A percentile compares a stretch with the other conserved stretches of the same genome.
Conservation (phyloP, 2,329 filamentous ascomycete species). For the Colletotrichum camelliae region DNA sequence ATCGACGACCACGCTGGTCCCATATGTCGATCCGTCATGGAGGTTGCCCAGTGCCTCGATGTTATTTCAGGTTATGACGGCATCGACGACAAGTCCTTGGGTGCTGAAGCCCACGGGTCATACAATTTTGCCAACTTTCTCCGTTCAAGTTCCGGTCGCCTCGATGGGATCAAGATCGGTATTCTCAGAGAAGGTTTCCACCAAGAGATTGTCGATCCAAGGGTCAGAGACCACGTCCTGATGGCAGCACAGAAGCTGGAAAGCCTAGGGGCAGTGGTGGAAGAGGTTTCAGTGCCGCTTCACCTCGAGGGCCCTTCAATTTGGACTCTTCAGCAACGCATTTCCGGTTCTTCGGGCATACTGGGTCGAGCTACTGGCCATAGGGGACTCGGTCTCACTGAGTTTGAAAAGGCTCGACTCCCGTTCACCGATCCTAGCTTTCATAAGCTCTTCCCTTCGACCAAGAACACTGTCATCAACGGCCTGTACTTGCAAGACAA, state of each 20-base stretch:
- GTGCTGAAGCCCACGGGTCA: constrained; percentile 31
- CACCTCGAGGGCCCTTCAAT: constrained; percentile 53
- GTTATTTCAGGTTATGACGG: constrained; percentile 53
- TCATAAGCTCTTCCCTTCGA: constrained; percentile 55
- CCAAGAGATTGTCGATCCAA: constrained; percentile 39
- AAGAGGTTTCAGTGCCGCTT: constrained; percentile 55
- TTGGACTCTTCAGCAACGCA: constrained; percentile 55
- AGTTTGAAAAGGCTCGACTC: constrained; percentile 54
- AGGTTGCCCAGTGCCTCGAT: constrained; percentile 47
- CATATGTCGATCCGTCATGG: constrained; percentile 42
- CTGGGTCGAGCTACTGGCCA: constrained; percentile 50
- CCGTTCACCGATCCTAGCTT: constrained; percentile 53
- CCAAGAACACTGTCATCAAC: constrained; percentile 60
- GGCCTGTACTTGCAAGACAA: constrained; percentile 49
- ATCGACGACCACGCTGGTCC: constrained; percentile 57
- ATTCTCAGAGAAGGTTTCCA: constrained; percentile 51
- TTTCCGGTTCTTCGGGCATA: constrained; percentile 46
- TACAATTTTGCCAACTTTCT: constrained; percentile 29
- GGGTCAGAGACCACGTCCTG: constrained; percentile 46
- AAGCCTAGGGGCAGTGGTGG: constrained; percentile 52
- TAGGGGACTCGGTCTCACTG: constrained; percentile 52
- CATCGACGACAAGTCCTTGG: constrained; percentile 51
- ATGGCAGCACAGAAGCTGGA: constrained; percentile 44
- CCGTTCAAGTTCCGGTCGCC: constrained; percentile 17
- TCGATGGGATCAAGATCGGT: constrained; percentile 44